Evolutionary conservation across 768 basidiomycete species (phyloP).

Genomic region (Auricularia cornea): DNA sequence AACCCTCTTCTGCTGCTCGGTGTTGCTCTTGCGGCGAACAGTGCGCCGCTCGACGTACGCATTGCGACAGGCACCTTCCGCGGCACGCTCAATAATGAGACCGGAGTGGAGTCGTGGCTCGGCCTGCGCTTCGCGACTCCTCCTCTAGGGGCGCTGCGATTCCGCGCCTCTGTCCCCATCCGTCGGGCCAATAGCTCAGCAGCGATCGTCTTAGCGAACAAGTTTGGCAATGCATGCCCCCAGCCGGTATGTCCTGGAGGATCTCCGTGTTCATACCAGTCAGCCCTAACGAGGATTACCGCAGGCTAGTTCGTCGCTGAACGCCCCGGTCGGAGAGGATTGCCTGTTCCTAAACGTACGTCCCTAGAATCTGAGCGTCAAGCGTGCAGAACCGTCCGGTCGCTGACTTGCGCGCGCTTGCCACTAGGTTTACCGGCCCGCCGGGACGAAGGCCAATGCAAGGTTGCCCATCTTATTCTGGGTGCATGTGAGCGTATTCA

Average conservation of each 20-base stretch:
- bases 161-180: slow-evolving; percentile 45
- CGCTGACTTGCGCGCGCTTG: not conserved
- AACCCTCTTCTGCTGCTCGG: too few species aligned
- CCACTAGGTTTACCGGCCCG: slow-evolving; percentile 25
- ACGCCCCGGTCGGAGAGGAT: slow-evolving; percentile 42
- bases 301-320: slow-evolving; percentile 17
- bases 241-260: slow-evolving; percentile 27
- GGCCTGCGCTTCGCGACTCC: slow-evolving; percentile 54
- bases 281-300: too few species aligned
- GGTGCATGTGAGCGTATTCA: slow-evolving; percentile 22
- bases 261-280: not conserved
- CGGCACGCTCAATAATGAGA: slow-evolving; percentile 27
- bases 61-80: slow-evolving; percentile 39
- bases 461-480: slow-evolving; percentile 27
- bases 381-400: not conserved
- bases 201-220: slow-evolving; percentile 33
- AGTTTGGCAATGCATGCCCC: slow-evolving; percentile 50
- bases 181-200: slow-evolving; percentile 14
- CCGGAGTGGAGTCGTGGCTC: slow-evolving; percentile 47
- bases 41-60: slow-evolving; percentile 28
- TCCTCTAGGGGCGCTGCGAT: slow-evolving; percentile 47
- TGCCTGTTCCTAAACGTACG: slow-evolving; percentile 48
- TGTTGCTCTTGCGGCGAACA: not conserved
- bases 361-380: not conserved
- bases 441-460: slow-evolving; percentile 13